phyloP scores from a whole-genome alignment of 345 rosid genomes.

The Syzygium jambos region DNA sequence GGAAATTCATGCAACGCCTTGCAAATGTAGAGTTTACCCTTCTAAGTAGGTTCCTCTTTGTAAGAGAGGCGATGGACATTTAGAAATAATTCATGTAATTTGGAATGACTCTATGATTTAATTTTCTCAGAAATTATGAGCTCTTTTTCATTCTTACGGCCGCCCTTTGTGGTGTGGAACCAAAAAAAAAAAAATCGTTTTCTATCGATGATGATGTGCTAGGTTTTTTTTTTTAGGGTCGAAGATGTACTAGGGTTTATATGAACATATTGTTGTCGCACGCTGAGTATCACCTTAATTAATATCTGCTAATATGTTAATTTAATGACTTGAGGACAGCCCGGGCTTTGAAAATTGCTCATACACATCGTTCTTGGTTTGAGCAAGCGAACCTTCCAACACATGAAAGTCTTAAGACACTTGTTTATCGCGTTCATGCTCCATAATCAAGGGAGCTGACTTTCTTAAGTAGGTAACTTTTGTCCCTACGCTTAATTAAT shows the following conservation, averaged over 20 bases:
- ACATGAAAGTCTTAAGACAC: neutral
- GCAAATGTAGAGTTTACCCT: neutral
- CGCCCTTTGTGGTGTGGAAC: rapidly evolving
- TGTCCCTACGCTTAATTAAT: neutral
- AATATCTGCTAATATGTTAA: neutral
- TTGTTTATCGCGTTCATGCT: neutral
- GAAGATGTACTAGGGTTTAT: neutral
- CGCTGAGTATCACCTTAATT: neutral
- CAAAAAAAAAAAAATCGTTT: neutral
- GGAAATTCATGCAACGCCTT: neutral
- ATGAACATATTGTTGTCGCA: neutral
- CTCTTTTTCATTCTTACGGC: neutral
- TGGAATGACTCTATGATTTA: neutral
- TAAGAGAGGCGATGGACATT: rapidly evolving
- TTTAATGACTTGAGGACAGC: neutral
- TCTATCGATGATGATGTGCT: neutral
- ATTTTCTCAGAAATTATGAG: neutral
- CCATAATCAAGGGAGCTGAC: neutral
- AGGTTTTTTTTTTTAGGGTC: neutral
- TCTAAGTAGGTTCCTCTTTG: neutral
- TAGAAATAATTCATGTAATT: neutral
- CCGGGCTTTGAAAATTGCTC: neutral
- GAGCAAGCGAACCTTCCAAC: neutral
- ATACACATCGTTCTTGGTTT: neutral
- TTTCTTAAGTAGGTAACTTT: neutral